Percentiles rank a stretch among this genome's conserved stretches.
These are phyloP conservation scores for Gossypium raimondii DNA, from an alignment of 345 rosid genomes.

Conservation along the genomic window DNA sequence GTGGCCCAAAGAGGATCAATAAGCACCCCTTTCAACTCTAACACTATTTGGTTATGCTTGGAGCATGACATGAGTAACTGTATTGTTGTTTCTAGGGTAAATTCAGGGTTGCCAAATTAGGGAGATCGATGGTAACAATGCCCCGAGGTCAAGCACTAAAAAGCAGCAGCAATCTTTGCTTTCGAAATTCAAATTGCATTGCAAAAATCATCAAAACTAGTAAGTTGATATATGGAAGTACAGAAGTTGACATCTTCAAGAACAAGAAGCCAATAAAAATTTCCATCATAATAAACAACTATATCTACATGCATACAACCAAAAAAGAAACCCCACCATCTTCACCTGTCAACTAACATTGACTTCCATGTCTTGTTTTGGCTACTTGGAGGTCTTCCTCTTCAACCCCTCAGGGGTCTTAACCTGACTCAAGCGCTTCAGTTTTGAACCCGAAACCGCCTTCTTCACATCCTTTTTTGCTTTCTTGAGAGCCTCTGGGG, in stretches of 20 bases:
- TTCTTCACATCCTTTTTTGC: constrained; percentile 13
- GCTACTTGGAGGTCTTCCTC: constrained; percentile 8
- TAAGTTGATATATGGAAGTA: background rate
- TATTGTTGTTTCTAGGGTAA: background rate
- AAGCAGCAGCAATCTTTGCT: background rate
- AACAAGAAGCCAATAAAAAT: too few species aligned
- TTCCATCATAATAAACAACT: background rate
- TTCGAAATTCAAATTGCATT: background rate
- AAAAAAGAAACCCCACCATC: constrained; percentile 2
- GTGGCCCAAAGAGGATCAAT: too few species aligned
- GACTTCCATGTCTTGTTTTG: constrained; percentile 1
- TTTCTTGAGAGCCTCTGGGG: constrained; percentile 32
- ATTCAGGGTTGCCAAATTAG: background rate
- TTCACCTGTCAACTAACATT: too few species aligned
- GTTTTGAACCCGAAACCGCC: background rate
- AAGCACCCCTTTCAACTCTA: too few species aligned
- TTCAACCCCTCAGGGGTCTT: constrained; percentile 29
- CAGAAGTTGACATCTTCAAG: background rate
- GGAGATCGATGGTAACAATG: background rate
- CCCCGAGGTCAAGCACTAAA: background rate
- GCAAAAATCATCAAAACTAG: background rate
- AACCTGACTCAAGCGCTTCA: constrained; percentile 29
- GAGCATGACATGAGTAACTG: background rate
- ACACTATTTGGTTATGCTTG: too few species aligned
- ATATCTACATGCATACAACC: background rate